Evolutionary conservation across 2,329 filamentous ascomycete genomes (phyloP), one percentile per base, ranked within the genome.

Genomic region (Trichoderma sp.): DNA sequence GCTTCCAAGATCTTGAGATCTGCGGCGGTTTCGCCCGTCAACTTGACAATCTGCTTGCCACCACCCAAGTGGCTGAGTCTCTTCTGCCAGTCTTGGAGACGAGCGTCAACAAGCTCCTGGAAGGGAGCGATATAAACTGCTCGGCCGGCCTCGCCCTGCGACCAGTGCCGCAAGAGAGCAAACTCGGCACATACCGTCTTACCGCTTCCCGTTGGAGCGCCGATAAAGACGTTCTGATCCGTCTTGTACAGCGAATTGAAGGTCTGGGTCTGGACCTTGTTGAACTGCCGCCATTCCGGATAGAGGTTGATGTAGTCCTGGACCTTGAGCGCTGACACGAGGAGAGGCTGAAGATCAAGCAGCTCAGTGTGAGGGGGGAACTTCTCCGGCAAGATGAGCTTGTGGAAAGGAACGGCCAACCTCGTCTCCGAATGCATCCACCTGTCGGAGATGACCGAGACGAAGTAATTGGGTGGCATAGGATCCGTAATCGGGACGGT

Each of bases 371-470:
- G 94, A 47, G 95, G 89, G 34, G 93, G 93, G 76, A 99, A 99
- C 73, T 95, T 95, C 76, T 97, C 94, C 0, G 95, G 95, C 5
- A 99, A 83, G 50, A 97, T 90, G 30, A 99, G 83, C 76, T 97
- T 97, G 75, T 96, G 91, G 80, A 99, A 98, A 0, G 93, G 94
- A 2, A 99, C 90, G 0, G 94, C 90, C 62, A 99, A 82, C 74
- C 93, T 93, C 1, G 93, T 97, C 79, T 99, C 93, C 0, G 94
- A 92, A 75, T 97, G 92, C 92, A 99, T 97, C 95, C 95, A 99
- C 70, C 95, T 85, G 76, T 99, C 95, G 3, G 94, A 98, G 21
- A 97, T 80, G 45, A 99, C 86, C 0, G 93, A 95, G 72, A 99
- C 92, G 79, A 99, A 99, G 80, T 99, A 99, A 77, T 99, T 96